phyloP scores from a whole-genome alignment of 441 rosid species.

The Syzygium syzygioides region DNA sequence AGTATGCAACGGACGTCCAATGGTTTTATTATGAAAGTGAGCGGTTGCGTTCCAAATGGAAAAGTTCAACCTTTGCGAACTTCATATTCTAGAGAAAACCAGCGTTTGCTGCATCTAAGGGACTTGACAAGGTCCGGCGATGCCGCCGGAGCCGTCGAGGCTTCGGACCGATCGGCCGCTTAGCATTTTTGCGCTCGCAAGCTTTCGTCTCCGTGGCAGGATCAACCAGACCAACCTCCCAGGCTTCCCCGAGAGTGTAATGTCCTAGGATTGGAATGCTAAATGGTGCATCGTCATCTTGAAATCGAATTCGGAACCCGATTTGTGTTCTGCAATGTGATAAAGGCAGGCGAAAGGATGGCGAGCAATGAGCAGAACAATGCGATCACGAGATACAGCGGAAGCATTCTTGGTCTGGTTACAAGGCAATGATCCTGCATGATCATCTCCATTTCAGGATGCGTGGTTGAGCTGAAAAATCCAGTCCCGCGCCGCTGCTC shows the following conservation, averaged over 20 bases:
- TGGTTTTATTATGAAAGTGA: not conserved
- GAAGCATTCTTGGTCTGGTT: not conserved
- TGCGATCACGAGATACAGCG: not conserved
- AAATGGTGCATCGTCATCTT: constrained; percentile 36
- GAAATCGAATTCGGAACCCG: not conserved
- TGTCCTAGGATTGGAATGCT: not conserved
- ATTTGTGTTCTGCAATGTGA: constrained; percentile 1
- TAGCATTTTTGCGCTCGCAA: constrained; percentile 6
- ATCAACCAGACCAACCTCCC: constrained; percentile 29
- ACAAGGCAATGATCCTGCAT: not conserved
- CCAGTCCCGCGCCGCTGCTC: not conserved
- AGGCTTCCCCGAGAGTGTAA: no score
- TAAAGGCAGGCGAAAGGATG: not conserved
- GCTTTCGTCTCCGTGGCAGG: constrained; percentile 14
- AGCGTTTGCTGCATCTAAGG: constrained; percentile 43
- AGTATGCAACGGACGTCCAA: no score
- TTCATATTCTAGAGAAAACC: constrained; percentile 15
- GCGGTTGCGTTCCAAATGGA: not conserved
- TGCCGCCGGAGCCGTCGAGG: constrained; percentile 50
- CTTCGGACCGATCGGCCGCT: constrained; percentile 55
- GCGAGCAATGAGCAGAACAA: not conserved
- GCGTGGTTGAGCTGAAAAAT: not conserved
- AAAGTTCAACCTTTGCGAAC: not conserved
- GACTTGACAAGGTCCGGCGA: constrained; percentile 55
- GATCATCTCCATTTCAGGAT: not conserved